A percentile compares a stretch with the other conserved stretches of the same genome.
Evolutionary conservation across 139 green algal species (phyloP).

Genomic region (Picochlorum sp.): DNA sequence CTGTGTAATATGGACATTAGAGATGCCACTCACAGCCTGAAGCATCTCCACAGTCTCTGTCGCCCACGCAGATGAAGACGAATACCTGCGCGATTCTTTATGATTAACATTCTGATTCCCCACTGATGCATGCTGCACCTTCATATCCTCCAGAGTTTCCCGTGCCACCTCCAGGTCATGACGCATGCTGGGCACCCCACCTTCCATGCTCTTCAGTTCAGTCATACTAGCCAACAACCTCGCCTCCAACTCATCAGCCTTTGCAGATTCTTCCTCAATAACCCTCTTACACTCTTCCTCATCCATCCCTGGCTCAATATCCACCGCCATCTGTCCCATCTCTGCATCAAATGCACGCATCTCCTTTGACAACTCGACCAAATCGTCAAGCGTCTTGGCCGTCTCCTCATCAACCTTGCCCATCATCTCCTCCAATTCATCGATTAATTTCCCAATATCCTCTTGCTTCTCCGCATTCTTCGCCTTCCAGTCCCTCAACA

Average conservation of each 20-base stretch:
- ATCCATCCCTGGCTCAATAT: background rate
- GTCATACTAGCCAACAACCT: background rate
- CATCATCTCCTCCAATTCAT: background rate
- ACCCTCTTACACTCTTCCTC: background rate
- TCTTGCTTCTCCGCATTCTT: constrained; percentile 13
- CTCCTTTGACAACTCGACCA: constrained; percentile 1
- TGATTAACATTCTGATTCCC: background rate
- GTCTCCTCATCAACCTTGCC: background rate
- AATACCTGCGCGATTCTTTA: background rate
- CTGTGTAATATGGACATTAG: background rate
- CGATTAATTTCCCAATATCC: constrained; percentile 7
- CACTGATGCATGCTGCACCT: background rate
- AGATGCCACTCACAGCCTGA: background rate
- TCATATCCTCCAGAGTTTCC: background rate
- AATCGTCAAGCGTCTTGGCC: background rate
- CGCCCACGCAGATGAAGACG: background rate
- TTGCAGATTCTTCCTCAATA: background rate
- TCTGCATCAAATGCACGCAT: background rate
- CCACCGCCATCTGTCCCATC: background rate
- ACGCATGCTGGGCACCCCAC: background rate
- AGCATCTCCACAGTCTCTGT: background rate
- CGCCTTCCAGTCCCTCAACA: constrained; percentile 22
- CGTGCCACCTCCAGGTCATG: background rate
- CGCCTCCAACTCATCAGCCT: background rate
- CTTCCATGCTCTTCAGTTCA: background rate